Percentiles rank a stretch among this genome's conserved stretches.
These are phyloP conservation scores for Eucalyptus fibrosa DNA, from an alignment of 345 rosid species.

Conservation along the genomic window DNA sequence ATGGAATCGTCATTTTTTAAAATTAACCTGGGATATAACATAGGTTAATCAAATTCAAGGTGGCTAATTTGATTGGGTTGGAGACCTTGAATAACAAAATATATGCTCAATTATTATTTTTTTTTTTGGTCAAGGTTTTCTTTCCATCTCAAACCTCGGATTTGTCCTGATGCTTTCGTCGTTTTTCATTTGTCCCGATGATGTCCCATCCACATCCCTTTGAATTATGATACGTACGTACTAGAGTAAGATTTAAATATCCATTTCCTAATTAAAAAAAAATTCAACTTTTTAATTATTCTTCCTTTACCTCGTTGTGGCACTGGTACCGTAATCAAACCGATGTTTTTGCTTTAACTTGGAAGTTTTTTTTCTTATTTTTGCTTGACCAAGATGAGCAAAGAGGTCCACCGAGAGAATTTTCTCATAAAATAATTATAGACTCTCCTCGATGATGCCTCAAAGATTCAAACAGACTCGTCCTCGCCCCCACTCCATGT, in stretches of 20 bases:
- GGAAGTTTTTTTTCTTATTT: too few species aligned
- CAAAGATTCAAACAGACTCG: too few species aligned
- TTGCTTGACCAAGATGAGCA: too few species aligned
- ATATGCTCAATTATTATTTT: neutral
- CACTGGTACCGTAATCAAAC: neutral
- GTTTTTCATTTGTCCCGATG: neutral
- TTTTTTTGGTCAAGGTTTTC: neutral
- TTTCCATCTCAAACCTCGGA: neutral
- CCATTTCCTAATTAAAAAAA: neutral
- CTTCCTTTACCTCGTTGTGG: neutral
- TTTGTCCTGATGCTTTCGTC: neutral
- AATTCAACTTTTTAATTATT: neutral
- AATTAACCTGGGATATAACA: neutral
- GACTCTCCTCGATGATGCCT: neutral
- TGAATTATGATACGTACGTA: neutral
- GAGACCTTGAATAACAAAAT: too few species aligned
- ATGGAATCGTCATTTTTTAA: neutral
- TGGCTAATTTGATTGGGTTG: neutral
- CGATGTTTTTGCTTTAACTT: neutral
- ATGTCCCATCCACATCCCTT: neutral
- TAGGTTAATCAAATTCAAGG: neutral
- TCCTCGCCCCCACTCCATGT: neutral
- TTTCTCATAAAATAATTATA: neutral
- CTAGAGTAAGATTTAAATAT: neutral
- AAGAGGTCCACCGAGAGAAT: neutral